Evolutionary conservation across 1,139 yeast species (phyloP).

Genomic region (Hansenula sp.): DNA sequence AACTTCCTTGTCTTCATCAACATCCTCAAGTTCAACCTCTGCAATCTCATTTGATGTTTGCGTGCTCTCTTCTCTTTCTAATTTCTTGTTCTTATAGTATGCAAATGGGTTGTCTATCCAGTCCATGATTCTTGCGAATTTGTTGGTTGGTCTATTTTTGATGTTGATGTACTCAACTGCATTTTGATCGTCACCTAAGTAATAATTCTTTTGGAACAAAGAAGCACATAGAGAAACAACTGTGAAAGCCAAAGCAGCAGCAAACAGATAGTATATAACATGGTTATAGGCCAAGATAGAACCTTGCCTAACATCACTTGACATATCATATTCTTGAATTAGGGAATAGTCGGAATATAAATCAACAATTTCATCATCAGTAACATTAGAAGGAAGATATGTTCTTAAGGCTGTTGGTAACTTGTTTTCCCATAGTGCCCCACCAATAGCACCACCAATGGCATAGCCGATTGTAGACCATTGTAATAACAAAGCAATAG

Average conservation of each 20-base stretch:
- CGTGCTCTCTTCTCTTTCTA: neutral
- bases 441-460: constrained; percentile 41
- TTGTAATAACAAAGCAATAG: constrained; percentile 38
- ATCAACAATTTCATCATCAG: constrained; percentile 15
- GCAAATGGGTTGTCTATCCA: constrained; percentile 2
- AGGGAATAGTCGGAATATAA: constrained; percentile 20
- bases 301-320: constrained; percentile 27
- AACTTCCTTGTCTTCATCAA: no score
- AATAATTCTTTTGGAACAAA: constrained; percentile 32
- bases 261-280: constrained; percentile 24
- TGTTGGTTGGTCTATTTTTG: neutral
- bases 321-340: constrained; percentile 22
- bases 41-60: no score
- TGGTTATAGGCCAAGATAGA: constrained; percentile 29
- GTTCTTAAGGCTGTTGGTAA: constrained; percentile 30
- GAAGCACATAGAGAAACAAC: constrained; percentile 25
- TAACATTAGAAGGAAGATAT: constrained; percentile 23
- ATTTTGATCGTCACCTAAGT: constrained; percentile 31
- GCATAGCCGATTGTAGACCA: constrained; percentile 41
- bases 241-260: constrained; percentile 26
- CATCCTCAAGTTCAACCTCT: no score
- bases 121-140: neutral
- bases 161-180: constrained; percentile 23
- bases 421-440: constrained; percentile 43
- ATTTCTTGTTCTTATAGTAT: constrained; percentile 1